Evolutionary conservation across 2,329 filamentous ascomycete species (phyloP), one percentile per base, ranked within the genome.

Genomic region (Fusarium continuum): DNA sequence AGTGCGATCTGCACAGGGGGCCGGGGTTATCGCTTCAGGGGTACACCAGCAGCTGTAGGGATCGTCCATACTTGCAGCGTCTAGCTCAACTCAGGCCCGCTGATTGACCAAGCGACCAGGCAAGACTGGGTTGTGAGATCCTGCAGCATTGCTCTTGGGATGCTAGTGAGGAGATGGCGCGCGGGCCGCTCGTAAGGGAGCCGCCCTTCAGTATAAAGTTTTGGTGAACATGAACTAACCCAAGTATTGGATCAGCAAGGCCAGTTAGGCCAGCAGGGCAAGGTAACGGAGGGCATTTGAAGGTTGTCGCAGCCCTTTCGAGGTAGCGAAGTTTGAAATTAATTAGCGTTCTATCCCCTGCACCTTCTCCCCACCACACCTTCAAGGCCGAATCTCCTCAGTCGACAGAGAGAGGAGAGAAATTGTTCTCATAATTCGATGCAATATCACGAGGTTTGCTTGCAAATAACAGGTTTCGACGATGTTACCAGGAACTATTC

Each of bases 1-100:
- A n/a, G n/a, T n/a, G n/a, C n/a, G n/a, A n/a, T n/a, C n/a, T n/a
- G 52, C 69, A 51, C 69, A 71, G 64, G 69, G 69, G 58, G 52
- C 69, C 39, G 28, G 69, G 69, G 46, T 68, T 26, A 35, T 55
- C 32, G 43, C 48, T 49, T 45, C 63, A 71, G 64, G 69, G 67
- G 44, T 67, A 63, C 31, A 61, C 53, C 61, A 59, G 41, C 32
- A 51, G 23, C 53, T 57, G 62, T 55, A 66, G 41, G 56, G 69
- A 70, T 71, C 55, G 55, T 41, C 66, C 63, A 60, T 63, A 61
- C 62, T 46, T 66, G 67, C 63, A 70, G 60, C 54, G 43, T 56
- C 57, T 62, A 55, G 41, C 23, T 51, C 43, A 14, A 35, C 40
- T 22, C 26, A 55, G 39, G 35, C 47, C 55, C 41, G 35, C 47